Conservation (phyloP, 164 flowering plant genomes). For the Aristolochia contorta region DNA sequence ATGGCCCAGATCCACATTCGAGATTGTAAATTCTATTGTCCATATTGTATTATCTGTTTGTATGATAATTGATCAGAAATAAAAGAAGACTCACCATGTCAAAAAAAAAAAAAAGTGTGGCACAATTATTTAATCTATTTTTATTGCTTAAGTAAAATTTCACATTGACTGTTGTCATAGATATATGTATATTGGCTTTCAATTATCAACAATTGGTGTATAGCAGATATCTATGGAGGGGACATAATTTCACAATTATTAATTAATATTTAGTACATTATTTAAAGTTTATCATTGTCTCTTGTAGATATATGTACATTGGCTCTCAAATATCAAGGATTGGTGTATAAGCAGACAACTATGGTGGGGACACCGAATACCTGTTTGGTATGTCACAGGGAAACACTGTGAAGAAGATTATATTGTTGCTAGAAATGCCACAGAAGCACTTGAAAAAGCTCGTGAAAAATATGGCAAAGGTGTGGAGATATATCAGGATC, state of each 20-base stretch:
- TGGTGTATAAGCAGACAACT: conserved; percentile 99
- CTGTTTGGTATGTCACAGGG: conserved; percentile 89
- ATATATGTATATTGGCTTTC: conserved; percentile 89
- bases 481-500: conserved; percentile 88
- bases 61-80: too few species aligned
- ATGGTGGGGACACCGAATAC: conserved; percentile 99
- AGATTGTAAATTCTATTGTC: too few species aligned
- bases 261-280: conserved; percentile 24
- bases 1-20: too few species aligned
- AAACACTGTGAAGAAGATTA: conserved; percentile 82
- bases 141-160: too few species aligned
- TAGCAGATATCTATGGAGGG: conserved; percentile 99
- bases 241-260: too few species aligned
- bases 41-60: too few species aligned
- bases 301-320: conserved; percentile 79
- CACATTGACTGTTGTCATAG: conserved; percentile 19
- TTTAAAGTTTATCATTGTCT: neutral
- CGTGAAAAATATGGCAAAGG: conserved; percentile 59
- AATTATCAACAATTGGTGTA: conserved; percentile 93
- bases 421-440: conserved; percentile 67
- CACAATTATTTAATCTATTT: too few species aligned
- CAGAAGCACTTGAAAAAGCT: conserved; percentile 74
- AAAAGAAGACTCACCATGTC: too few species aligned
- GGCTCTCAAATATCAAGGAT: conserved; percentile 86
- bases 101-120: too few species aligned